phyloP scores from a whole-genome alignment of 2,329 filamentous ascomycete species.

The Monosporascus sp. region DNA sequence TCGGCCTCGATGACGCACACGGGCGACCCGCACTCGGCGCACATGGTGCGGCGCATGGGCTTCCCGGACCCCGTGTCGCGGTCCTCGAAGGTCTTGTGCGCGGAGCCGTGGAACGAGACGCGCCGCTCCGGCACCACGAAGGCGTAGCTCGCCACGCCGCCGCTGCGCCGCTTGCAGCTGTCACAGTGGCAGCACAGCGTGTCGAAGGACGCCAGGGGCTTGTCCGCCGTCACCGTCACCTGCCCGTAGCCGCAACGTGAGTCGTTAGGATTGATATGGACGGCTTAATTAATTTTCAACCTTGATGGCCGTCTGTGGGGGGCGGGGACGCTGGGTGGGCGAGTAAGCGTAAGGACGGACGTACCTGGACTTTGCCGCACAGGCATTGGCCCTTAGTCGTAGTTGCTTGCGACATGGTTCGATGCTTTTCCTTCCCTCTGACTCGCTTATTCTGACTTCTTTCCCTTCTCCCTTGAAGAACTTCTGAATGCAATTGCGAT shows the following conservation, averaged over 20 bases:
- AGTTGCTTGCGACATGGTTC: too few relatives aligned
- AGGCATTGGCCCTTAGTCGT: conserved; percentile 5
- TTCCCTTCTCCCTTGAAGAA: too few relatives aligned
- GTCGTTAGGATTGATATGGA: neutral
- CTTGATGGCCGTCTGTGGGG: neutral
- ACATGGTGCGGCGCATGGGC: conserved; percentile 10
- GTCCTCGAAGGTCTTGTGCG: conserved; percentile 6
- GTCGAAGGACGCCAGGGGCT: conserved; percentile 1
- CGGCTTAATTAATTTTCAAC: neutral
- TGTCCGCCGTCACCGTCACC: conserved; percentile 6
- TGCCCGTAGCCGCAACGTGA: neutral
- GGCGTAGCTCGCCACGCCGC: conserved; percentile 7
- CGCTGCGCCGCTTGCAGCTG: conserved; percentile 7
- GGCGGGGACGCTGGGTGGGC: neutral
- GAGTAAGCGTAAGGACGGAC: neutral
- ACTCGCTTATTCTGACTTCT: too few relatives aligned
- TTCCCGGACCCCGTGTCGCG: conserved; percentile 3
- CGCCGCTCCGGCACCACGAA: conserved; percentile 7
- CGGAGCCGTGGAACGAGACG: conserved; percentile 1
- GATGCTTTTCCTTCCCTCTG: too few relatives aligned
- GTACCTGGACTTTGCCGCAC: conserved; percentile 7
- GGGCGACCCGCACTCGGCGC: conserved; percentile 7
- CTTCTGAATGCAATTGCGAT: too few relatives aligned
- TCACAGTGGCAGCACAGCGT: conserved; percentile 9
- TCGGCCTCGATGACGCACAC: conserved; percentile 7